Evolutionary conservation across 306 rosid species (phyloP), one percentile per base, ranked within the genome.

Genomic region (Medicago lupulina): DNA sequence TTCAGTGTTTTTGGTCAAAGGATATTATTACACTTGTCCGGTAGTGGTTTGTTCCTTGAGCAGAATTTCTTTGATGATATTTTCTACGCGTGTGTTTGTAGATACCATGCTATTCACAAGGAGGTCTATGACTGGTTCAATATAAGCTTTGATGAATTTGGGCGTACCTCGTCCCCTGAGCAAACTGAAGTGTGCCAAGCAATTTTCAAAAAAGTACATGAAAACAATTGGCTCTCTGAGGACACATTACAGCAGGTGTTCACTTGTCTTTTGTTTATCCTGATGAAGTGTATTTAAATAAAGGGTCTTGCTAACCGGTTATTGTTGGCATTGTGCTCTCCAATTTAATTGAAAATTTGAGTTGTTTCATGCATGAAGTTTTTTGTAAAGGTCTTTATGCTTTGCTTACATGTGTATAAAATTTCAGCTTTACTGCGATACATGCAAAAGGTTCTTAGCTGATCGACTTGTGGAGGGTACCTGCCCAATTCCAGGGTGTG

Each of bases 181-280:
- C 98, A 95, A 58, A 95, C 98, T 8, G 97, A 95, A 80, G 89
- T 89, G 74, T 95, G 98, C 79, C 97, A 95, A 79, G 91, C 83
- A 44, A 90, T 95, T 77, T 95, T 92, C 76, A 85, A 81, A 65
- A 90, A 76, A 47, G 65, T 95, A 50, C 66, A 68, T 82, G 92
- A 89, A 34, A 92, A 90, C 84, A 83, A 83, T 2, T 92, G 97
- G 96, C 92, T 95, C 8, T 75, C 97, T 0, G 98, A 95, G 82
- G 92, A 88, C 86, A 86, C 88, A 43, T 86, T 92, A 89, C 96
- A 90, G 79, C 98, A 95, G 97, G 97, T 95, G 73, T 23, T 69
- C 4, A 75, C 38, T 73, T 76, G 18, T 85, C 39, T 43, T 47
- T 61, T 40, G 64, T 39, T 78, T 18, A 51, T 57, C 36, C 16